Percentiles rank a stretch among this genome's conserved stretches.
phyloP scores from a whole-genome alignment of 2,329 filamentous ascomycete genomes.

The Penicillium paneum region DNA sequence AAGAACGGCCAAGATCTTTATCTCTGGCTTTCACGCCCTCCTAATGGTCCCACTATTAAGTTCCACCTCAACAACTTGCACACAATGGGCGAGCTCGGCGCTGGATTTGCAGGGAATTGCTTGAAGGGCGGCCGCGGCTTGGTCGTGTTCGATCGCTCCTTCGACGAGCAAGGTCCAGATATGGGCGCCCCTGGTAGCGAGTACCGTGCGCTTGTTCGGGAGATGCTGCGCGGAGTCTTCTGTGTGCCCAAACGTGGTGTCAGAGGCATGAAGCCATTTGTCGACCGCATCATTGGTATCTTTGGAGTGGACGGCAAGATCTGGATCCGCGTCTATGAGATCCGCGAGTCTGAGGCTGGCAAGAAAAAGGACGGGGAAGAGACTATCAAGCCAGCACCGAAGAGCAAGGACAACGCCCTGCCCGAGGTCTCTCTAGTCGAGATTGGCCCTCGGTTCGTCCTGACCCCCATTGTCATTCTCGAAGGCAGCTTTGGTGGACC shows the following conservation, averaged over 20 bases:
- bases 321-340: conserved; percentile 93
- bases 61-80: conserved; percentile 62
- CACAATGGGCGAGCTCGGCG: conserved; percentile 91
- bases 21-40: conserved; percentile 86
- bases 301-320: conserved; percentile 89
- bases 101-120: conserved; percentile 84
- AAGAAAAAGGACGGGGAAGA: conserved; percentile 46
- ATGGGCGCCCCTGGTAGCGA: conserved; percentile 58
- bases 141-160: conserved; percentile 84
- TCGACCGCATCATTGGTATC: conserved; percentile 93
- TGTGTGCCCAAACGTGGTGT: conserved; percentile 80
- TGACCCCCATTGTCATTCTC: conserved; percentile 91
- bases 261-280: conserved; percentile 88
- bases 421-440: conserved; percentile 83
- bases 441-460: conserved; percentile 87
- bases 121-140: conserved; percentile 88
- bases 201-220: conserved; percentile 61
- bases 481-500: conserved; percentile 94
- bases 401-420: conserved; percentile 52
- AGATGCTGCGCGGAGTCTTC: conserved; percentile 85
- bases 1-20: conserved; percentile 89
- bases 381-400: conserved; percentile 40
- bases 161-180: conserved; percentile 72
- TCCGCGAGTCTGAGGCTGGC: conserved; percentile 72
- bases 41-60: conserved; percentile 73